These are phyloP conservation scores for Euphorbia celastroides DNA, from an alignment of 441 rosid genomes.

Conservation along the genomic window DNA sequence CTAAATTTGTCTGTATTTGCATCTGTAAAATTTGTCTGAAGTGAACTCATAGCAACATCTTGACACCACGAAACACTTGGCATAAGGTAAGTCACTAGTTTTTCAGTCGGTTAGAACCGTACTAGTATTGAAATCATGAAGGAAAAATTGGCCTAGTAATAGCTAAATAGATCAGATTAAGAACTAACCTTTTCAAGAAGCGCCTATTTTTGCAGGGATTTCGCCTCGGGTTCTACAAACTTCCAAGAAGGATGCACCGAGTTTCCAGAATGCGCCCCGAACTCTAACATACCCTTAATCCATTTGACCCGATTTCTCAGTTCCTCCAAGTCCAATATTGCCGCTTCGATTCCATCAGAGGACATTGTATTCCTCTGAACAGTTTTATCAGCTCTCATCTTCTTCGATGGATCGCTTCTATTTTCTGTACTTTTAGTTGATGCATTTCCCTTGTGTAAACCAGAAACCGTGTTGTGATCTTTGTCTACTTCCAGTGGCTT, in stretches of 20 bases:
- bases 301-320: conserved; percentile 51
- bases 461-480: conserved; percentile 19
- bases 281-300: conserved; percentile 39
- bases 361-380: conserved; percentile 34
- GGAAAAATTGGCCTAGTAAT: too few species aligned
- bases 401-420: conserved; percentile 21
- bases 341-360: conserved; percentile 48
- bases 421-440: conserved; percentile 19
- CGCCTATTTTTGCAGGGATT: conserved; percentile 27
- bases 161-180: background rate
- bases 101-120: too few species aligned
- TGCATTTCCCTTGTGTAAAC: conserved; percentile 18
- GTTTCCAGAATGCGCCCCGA: conserved; percentile 26
- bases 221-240: conserved; percentile 36
- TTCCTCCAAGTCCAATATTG: conserved; percentile 62
- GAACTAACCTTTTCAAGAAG: conserved; percentile 18
- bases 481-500: conserved; percentile 8
- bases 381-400: conserved; percentile 27
- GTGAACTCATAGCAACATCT: too few species aligned
- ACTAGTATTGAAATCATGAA: too few species aligned
- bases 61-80: too few species aligned
- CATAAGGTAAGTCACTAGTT: too few species aligned
- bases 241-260: conserved; percentile 31
- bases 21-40: too few species aligned
- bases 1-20: background rate